Percentiles rank a stretch among this genome's conserved stretches.
These are phyloP conservation scores for Phellinidium pouzarii DNA, from an alignment of 1,284 basidiomycete genomes.

Conservation along the genomic window DNA sequence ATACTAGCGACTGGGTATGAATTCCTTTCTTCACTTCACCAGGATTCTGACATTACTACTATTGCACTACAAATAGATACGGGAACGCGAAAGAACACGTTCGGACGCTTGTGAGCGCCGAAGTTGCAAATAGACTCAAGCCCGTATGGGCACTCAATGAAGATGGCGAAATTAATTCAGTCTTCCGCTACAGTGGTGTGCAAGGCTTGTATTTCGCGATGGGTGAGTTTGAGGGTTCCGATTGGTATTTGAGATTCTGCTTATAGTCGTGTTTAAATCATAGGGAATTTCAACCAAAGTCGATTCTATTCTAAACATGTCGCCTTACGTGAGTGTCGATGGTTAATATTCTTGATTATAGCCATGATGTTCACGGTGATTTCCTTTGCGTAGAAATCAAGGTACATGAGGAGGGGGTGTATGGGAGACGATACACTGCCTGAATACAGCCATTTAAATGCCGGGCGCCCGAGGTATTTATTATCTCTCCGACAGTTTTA, in stretches of 20 bases:
- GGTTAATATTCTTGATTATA: background rate
- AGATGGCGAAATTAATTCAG: conserved; percentile 14
- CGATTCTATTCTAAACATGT: conserved; percentile 14
- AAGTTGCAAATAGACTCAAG: background rate
- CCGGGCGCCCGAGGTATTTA: too few relatives aligned
- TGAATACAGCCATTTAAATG: background rate
- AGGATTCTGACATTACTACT: background rate
- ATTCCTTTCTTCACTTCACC: background rate
- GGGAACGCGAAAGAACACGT: conserved; percentile 5
- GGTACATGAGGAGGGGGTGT: conserved; percentile 10
- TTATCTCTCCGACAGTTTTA: too few relatives aligned
- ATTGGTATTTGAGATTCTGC: background rate
- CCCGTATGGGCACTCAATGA: conserved; percentile 13
- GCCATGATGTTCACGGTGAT: background rate
- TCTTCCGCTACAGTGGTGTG: conserved; percentile 12
- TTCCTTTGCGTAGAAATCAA: conserved; percentile 11
- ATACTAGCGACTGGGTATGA: conserved; percentile 22
- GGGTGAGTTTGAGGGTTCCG: conserved; percentile 1
- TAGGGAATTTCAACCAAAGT: conserved; percentile 12
- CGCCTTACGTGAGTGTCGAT: conserved; percentile 11
- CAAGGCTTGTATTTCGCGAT: conserved; percentile 15
- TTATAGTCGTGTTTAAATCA: background rate
- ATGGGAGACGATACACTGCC: conserved; percentile 2
- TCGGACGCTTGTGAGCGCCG: conserved; percentile 5
- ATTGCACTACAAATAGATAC: conserved; percentile 8